phyloP scores from a whole-genome alignment of 2,329 filamentous ascomycete genomes.

The Aspergillus latus region DNA sequence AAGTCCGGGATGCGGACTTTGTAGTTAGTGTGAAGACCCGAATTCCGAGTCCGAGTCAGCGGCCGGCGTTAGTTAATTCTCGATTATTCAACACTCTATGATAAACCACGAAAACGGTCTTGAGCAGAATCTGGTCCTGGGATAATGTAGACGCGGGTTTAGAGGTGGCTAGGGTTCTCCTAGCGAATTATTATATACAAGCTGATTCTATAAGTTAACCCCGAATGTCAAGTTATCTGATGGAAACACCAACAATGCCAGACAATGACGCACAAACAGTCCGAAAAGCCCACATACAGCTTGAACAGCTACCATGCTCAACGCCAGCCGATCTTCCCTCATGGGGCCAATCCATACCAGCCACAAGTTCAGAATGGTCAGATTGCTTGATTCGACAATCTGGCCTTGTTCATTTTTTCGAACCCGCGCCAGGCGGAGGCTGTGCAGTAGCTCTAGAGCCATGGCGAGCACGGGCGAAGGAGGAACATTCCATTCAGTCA shows the following conservation, averaged over 20 bases:
- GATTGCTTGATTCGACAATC: conserved; percentile 79
- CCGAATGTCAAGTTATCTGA: conserved; percentile 66
- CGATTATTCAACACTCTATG: neutral
- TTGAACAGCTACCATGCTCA: conserved; percentile 80
- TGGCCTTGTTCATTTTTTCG: conserved; percentile 65
- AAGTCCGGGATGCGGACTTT: neutral
- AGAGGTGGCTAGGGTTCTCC: too few species aligned
- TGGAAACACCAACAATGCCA: conserved; percentile 85
- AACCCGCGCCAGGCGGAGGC: conserved; percentile 67
- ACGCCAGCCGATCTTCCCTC: conserved; percentile 78
- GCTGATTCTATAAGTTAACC: neutral
- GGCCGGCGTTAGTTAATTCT: neutral
- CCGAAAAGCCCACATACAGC: conserved; percentile 73
- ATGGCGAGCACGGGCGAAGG: conserved; percentile 64
- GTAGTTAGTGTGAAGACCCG: neutral
- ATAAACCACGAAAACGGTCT: too few species aligned
- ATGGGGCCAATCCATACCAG: conserved; percentile 91
- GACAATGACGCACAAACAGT: conserved; percentile 78
- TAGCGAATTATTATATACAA: neutral
- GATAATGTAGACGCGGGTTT: too few species aligned
- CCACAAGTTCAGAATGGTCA: conserved; percentile 95
- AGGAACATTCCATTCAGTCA: conserved; percentile 74
- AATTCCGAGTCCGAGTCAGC: neutral
- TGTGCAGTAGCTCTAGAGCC: conserved; percentile 66
- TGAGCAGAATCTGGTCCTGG: too few species aligned